Base-by-base conservation (phyloP, 2,329 filamentous ascomycete species). In the Claviceps cyperi region DNA sequence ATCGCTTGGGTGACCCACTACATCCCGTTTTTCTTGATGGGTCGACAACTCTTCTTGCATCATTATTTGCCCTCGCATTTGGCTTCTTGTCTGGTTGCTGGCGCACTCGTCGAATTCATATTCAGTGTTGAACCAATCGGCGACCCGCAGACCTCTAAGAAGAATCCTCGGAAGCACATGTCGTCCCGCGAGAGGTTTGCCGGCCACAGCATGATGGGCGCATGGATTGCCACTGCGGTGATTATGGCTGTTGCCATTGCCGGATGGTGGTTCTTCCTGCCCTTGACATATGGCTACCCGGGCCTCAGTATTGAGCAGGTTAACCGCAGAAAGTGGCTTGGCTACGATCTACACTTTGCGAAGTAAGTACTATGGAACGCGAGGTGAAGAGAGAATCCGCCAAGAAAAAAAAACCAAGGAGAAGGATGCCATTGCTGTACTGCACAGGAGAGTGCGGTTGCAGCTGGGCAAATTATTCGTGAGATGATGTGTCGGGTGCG, bases 21-120 rank as follows among this genome's bases (percentile, higher is more conserved):
- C 73, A 81, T 95, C 67, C 91, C 91, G 48, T 98, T 98, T 75
- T 98, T 82, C 72, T 80, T 96, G 55, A 98, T 98, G 91, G 91
- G 91, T 51, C 89, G 91, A 59, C 91, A 98, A 67, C 82, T 96
- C 56, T 98, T 98, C 81, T 69, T 98, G 58, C 92, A 98, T 67
- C 92, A 98, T 69, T 98, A 98, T 64, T 79, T 98, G 3, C 92
- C 92, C 0, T 88, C 92, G 1, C 92, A 98, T 63, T 76, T 98
- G 11, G 91, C 92, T 1, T 95, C 89, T 6, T 81, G 81, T 28
- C 77, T 98, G 38, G 90, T 98, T 21, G 86, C 92, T 0, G 92
- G 92, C 46, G 87, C 90, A 21, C 75, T 98, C 19, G 72, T 98
- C 19, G 92, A 98, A 66, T 98, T 98, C 66, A 81, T 98, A 64